Evolutionary conservation across 1,284 basidiomycete species (phyloP), one percentile per base, ranked within the genome.

Genomic region (Malassezia dermatis): DNA sequence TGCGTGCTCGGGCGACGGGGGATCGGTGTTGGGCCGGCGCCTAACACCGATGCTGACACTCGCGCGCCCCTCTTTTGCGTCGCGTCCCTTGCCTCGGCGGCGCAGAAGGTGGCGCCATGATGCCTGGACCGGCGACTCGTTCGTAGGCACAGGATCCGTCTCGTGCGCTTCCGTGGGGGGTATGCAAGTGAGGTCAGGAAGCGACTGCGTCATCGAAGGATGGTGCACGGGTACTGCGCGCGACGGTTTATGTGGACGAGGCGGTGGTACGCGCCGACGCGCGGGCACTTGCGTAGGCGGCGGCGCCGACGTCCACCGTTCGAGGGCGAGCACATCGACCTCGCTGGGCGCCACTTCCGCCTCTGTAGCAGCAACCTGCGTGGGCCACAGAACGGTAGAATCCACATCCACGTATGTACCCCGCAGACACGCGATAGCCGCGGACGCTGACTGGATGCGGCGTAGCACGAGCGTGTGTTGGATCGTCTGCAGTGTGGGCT

Each of bases 361-460:
- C n/a, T 39, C 37, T 19, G 37, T 12, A 10, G 19, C 37, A 19
- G 34, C 27, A 7, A 15, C 46, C 15, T 17, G 23, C 15, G 32
- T 5, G n/a, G 46, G 34, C 46, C 46, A 48, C 23, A 37, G 3
- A 1, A 48, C 31, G 6, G 46, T 19, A 13, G 15, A 4, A 1
- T 13, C 21, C 21, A 15, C 13, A n/a, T 26, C 46, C 17, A 15
- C 10, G 30, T 46, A 46, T 4, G 23, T 31, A 17, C 34, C 32
- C 10, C 7, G 8, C 11, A 28, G n/a, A 23, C 46, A 48, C 21
- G 27, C 35, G n/a, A 37, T 6, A 3, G 46, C 32, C 4, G 53
- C 53, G 17, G 53, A 42, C 3, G 53, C 46, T 2, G 53, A 45
- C 31, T 56, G 53, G n/a, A 56, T 32, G 17, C 27, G 39, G 8